These are phyloP conservation scores for Tetrapisispora fleetii DNA, from an alignment of 805 yeast genomes.

Conservation along the genomic window DNA sequence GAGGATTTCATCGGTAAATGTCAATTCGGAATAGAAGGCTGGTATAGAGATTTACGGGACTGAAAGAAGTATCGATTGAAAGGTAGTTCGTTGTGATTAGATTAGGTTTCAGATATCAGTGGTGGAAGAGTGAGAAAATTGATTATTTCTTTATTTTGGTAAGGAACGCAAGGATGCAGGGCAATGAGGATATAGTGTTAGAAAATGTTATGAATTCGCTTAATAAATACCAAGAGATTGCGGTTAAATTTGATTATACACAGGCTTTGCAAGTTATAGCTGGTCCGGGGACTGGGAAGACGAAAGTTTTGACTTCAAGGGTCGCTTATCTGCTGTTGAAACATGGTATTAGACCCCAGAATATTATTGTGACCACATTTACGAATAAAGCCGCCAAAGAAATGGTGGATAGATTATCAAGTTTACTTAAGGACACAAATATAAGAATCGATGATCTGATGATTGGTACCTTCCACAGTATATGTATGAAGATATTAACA, in stretches of 20 bases:
- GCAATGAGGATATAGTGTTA: neutral
- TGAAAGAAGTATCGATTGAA: neutral
- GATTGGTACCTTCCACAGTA: conserved; percentile 86
- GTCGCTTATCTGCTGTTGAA: conserved; percentile 58
- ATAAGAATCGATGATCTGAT: conserved; percentile 37
- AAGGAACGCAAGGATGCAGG: neutral
- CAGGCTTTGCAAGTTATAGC: conserved; percentile 46
- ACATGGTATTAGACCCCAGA: conserved; percentile 44
- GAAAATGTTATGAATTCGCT: conserved; percentile 7
- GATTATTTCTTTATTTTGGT: too few relatives aligned
- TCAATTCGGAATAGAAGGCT: neutral
- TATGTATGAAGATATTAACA: conserved; percentile 54
- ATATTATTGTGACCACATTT: conserved; percentile 79
- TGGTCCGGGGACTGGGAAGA: conserved; percentile 70
- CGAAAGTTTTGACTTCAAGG: conserved; percentile 70
- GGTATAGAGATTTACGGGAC: neutral
- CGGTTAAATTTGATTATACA: conserved; percentile 34
- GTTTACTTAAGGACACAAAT: conserved; percentile 25
- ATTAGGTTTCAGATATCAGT: neutral
- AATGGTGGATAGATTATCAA: conserved; percentile 54
- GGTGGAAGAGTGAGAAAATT: too few relatives aligned
- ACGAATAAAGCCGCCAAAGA: conserved; percentile 89
- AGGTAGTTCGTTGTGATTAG: too few relatives aligned
- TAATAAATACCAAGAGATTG: conserved; percentile 36
- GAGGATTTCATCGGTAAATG: neutral